Conservation (phyloP, 257 asterid species). For the Fraxinus pennsylvanica region DNA sequence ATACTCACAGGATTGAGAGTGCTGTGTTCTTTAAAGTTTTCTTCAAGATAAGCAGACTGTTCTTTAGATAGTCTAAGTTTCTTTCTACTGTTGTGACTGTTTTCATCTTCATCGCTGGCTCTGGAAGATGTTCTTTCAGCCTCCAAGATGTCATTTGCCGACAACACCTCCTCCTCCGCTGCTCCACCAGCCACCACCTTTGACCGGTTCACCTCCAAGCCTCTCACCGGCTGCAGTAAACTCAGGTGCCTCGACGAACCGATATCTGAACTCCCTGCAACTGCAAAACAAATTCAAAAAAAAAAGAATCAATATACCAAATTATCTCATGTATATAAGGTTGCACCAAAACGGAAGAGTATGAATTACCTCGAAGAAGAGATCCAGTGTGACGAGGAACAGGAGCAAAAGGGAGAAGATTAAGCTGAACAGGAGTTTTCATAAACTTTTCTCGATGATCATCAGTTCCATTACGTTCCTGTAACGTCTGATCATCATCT, state of each 20-base stretch:
- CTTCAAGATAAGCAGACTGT: conserved; percentile 83
- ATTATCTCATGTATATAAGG: not conserved
- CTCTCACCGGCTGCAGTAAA: conserved; percentile 35
- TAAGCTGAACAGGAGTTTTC: conserved; percentile 50
- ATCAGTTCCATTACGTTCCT: conserved; percentile 25
- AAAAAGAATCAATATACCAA: not conserved
- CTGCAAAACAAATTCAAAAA: not conserved
- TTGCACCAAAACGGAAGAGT: not conserved
- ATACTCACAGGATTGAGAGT: conserved; percentile 76
- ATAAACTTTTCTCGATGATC: conserved; percentile 21
- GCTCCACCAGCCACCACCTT: conserved; percentile 34
- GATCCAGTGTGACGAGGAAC: conserved; percentile 46
- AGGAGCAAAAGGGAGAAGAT: conserved; percentile 57
- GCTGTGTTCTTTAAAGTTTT: conserved; percentile 74
- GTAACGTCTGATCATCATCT: conserved; percentile 22
- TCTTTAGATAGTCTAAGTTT: conserved; percentile 78
- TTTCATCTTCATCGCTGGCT: conserved; percentile 76
- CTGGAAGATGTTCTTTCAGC: conserved; percentile 49
- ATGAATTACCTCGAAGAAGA: conserved; percentile 31
- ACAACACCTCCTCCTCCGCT: conserved; percentile 54
- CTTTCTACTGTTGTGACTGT: conserved; percentile 53
- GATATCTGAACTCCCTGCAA: conserved; percentile 72
- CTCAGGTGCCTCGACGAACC: conserved; percentile 58
- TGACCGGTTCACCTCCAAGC: conserved; percentile 49
- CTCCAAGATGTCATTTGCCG: conserved; percentile 56